Base-by-base conservation (phyloP, 345 rosid genomes). In the Mangifera indica region DNA sequence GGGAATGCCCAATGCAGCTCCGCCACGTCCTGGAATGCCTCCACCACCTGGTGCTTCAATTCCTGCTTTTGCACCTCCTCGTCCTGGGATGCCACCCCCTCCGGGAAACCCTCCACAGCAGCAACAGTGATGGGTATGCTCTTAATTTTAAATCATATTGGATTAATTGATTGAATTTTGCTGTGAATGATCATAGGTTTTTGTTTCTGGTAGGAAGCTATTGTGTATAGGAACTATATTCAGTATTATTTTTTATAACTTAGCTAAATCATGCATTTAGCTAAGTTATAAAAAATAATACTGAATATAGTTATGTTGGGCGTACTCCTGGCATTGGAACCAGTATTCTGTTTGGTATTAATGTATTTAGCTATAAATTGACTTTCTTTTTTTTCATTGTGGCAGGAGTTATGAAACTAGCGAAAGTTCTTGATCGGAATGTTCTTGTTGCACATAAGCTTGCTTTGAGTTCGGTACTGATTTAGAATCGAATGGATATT, bases 41-140 rank as follows among this genome's bases (percentile, higher is more conserved):
- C 98, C 96, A 46, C 98, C 98, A 0, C 97, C 97, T 56, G 96
- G 93, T 14, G 92, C 92, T 37, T 37, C 42, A 8, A 37, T 37
- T 26, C 42, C 42, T 37, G 42, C 8, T 37, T 37, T 37, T 1
- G 87, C 88, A 7, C 88, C 91, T 83, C 11, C 32, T 10, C 77
- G 99, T 22, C 97, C 97, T 42, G 99, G 97, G 63, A 93, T 92
- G 98, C 97, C 90, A 0, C 97, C 90, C 0, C 96, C 93, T 14
- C 98, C 93, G 0, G 86, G 94, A 49, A 49, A 49, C 53, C 53
- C 53, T 13, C n/a, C 4, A n/a, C 53, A 49, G n/a, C 53, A 49
- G 53, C 84, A 82, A 76, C 82, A 84, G 81, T 77, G 64, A 78
- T 49, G 75, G 83, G 86, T 75, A 72, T 65, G 67, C 7, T 68